Percentiles rank a stretch among this genome's conserved stretches.
phyloP scores from a whole-genome alignment of 2,329 filamentous ascomycete species.

The Xylariaceae sp. region DNA sequence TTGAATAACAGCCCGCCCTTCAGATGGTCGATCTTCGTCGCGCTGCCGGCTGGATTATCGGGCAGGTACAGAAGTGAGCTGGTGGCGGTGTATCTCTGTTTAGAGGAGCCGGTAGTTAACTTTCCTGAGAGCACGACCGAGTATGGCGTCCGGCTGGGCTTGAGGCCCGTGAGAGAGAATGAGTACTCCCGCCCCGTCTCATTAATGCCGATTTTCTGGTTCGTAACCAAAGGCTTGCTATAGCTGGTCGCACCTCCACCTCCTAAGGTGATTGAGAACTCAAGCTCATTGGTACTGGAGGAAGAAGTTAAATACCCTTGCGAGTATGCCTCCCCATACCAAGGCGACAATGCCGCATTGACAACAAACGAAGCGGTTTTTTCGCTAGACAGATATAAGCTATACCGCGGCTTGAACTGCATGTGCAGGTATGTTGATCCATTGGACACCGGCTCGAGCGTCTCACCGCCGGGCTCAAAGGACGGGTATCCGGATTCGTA shows the following conservation, averaged over 20 bases:
- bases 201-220: constrained; percentile 33
- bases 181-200: constrained; percentile 33
- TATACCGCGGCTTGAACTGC: constrained; percentile 43
- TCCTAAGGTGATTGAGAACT: constrained; percentile 36
- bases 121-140: constrained; percentile 36
- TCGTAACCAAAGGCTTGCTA: constrained; percentile 34
- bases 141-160: constrained; percentile 36
- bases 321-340: constrained; percentile 36
- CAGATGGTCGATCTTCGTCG: constrained; percentile 43
- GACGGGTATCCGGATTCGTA: constrained; percentile 41
- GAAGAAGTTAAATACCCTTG: constrained; percentile 25
- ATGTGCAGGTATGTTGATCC: constrained; percentile 37
- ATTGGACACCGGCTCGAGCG: constrained; percentile 32
- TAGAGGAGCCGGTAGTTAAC: constrained; percentile 28
- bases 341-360: constrained; percentile 39
- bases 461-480: constrained; percentile 44
- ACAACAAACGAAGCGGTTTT: constrained; percentile 40
- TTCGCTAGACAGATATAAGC: constrained; percentile 43
- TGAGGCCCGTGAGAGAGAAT: constrained; percentile 36
- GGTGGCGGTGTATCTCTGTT: constrained; percentile 35
- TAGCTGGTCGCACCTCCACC: constrained; percentile 24
- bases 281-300: constrained; percentile 22
- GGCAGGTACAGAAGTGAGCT: constrained; percentile 41
- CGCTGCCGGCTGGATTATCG: constrained; percentile 40
- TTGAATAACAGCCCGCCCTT: constrained; percentile 40